Base-by-base conservation (phyloP, 2,329 filamentous ascomycete species). In the Diaporthe citri region DNA sequence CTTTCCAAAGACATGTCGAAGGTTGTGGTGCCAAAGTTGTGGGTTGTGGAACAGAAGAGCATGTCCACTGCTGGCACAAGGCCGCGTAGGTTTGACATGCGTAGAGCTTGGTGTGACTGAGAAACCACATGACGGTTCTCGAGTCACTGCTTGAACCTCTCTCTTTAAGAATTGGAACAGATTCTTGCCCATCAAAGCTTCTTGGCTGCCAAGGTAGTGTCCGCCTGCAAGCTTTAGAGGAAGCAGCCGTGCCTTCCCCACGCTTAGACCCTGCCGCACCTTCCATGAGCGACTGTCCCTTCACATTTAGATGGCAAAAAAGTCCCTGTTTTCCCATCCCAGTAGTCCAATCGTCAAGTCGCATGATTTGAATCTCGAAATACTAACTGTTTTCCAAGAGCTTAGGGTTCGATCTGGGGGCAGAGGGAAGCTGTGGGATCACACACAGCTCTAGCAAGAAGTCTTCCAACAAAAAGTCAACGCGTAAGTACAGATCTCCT, bases 261-360 rank as follows among this genome's bases (percentile, higher is more conserved):
- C 8, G 5, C 13, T 22, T 41, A 20, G 17, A n/a, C 59, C 39
- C 22, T 46, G 2, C 36, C 13, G 15, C 39, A 28, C 60, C 28
- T 48, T 25, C 31, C 62, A 15, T 46, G 51, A 36, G 17, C 13
- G 20, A 36, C 12, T 52, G 22, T 36, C 31, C 25, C 46, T 36
- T 62, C 12, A 5, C 62, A 39, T 39, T 52, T 52, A n/a, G 17
- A 52, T 3, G 22, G 22, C 13, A 20, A 20, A n/a, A 22, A 4
- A 48, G 20, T 4, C 31, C 2, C 20, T 9, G 22, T 25, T 51
- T 51, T 4, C 13, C 13, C 22, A 36, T 10, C 46, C 43, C 62
- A 67, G 31, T 66, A 67, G 62, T n/a, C 46, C 62, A 67, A n/a
- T 67, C n/a, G 62, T 67, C 62, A 67, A 31, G 46, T 13, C 25